Evolutionary conservation across 2,329 filamentous ascomycete genomes (phyloP), one percentile per base, ranked within the genome.

Genomic region (Penicillium sp.): DNA sequence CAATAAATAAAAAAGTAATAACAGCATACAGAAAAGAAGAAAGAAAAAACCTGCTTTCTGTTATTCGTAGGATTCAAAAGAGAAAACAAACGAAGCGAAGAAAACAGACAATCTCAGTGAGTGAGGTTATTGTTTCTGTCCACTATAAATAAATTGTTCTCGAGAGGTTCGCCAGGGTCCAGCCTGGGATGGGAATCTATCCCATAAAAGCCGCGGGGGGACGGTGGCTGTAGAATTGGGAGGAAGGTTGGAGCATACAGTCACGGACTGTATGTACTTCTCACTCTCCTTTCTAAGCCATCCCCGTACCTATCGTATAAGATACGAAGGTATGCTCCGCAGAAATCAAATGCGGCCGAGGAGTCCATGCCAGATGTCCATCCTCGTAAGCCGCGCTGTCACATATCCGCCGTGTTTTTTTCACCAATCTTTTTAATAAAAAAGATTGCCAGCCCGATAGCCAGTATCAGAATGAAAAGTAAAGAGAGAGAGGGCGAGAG

Each of bases 381-480:
- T 23, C 18, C 23, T 16, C 11, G 12, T 24, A 46, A 47, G 16
- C 52, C 52, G 45, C 52, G 43, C 52, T 55, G 52, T 42, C 35
- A 45, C 52, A 14, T 35, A 55, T 48, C 52, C 45, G 45, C 45
- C 52, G 20, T 42, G 38, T 16, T 7, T 42, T 54, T 42, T 38
- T 48, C 52, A 55, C 33, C 52, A 48, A 55, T 47, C 52, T 18
- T 33, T 30, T 55, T 55, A 42, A 55, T 55, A 55, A 48, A 55
- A 48, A 43, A 26, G 45, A 48, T 38, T 48, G 52, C 52, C 52
- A 55, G 52, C 43, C 52, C 52, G 5, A 48, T 55, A 55, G 23
- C 30, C 52, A 55, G 52, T 55, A 55, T 48, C 23, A 33, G 52
- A 55, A 55, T 55, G 52, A 55, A 47, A 55, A 54, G 23, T 24